Evolutionary conservation across 305 asterid species (phyloP), one percentile per base, ranked within the genome.

Genomic region (Solanum hybrid): DNA sequence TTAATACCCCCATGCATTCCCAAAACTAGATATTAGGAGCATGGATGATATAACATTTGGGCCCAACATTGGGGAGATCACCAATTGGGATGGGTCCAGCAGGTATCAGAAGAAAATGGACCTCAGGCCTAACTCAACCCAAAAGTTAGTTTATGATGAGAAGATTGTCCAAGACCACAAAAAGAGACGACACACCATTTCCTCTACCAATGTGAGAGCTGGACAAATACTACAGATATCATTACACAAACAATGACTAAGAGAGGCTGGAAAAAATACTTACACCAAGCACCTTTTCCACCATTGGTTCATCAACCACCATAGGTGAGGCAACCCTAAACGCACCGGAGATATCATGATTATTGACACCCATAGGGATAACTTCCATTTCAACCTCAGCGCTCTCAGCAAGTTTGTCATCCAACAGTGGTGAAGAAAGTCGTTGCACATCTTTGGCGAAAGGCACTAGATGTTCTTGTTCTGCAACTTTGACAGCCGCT

Each of bases 351-450:
- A 97, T 94, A 57, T 95, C 99, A 91, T 95, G 98, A 91, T 92
- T 95, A 92, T 95, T 95, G 76, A 94, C 95, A 90, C 97, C 95
- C 93, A 98, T 96, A 36, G 98, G 98, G 81, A 98, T 97, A 88
- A 98, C 98, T 94, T 98, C 99, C 98, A 97, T 95, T 93, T 98
- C 99, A 89, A 97, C 98, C 93, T 97, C 99, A 92, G 97, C 97
- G 90, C 94, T 98, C 91, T 95, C 98, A 90, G 97, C 96, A 78
- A 98, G 94, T 92, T 97, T 96, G 90, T 95, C 93, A 89, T 94
- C 98, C 91, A 98, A 89, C 90, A 95, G 90, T 20, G 99, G 98
- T 84, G 99, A 95, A 90, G 98, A 92, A 91, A 97, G 92, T 90
- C 93, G 93, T 92, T 96, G 99, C 89, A 98, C 98, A 91, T 95